Evolutionary conservation across 768 basidiomycete genomes (phyloP).

Genomic region (Phlegmacium glaucopus): DNA sequence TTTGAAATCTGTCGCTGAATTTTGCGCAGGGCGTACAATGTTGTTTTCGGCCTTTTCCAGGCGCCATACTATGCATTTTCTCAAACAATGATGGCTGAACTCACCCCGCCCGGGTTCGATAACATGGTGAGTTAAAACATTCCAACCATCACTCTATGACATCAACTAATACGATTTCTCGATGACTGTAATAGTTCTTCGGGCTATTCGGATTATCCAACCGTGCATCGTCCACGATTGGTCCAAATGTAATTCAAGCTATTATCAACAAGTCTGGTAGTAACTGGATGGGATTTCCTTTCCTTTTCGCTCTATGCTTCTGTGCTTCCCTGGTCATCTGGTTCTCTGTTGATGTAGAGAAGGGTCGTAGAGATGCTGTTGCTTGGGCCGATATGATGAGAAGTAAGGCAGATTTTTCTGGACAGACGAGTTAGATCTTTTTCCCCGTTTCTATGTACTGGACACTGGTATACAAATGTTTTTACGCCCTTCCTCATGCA

Average conservation of each 20-base stretch:
- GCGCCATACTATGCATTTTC: conserved; percentile 87
- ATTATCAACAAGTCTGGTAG: conserved; percentile 70
- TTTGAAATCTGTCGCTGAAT: neutral
- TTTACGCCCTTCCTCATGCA: too few relatives aligned
- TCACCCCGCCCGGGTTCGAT: conserved; percentile 84
- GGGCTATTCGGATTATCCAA: conserved; percentile 84
- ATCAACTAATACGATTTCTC: neutral
- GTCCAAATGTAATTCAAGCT: conserved; percentile 81
- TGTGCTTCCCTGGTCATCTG: conserved; percentile 72
- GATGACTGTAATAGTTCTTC: conserved; percentile 56
- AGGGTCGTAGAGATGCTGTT: conserved; percentile 60
- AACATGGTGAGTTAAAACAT: conserved; percentile 45
- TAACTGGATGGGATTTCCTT: conserved; percentile 85
- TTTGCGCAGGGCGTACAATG: conserved; percentile 66
- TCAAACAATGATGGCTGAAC: conserved; percentile 87
- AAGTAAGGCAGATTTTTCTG: conserved; percentile 8
- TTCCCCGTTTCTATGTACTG: too few relatives aligned
- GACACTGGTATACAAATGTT: too few relatives aligned
- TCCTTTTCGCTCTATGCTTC: conserved; percentile 71
- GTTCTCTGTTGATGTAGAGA: conserved; percentile 65
- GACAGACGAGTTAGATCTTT: too few relatives aligned
- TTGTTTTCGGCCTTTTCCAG: conserved; percentile 79
- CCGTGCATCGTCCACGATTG: conserved; percentile 83
- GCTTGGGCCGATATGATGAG: conserved; percentile 45
- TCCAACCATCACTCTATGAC: neutral